phyloP scores from a whole-genome alignment of 2,329 filamentous ascomycete genomes.

The Diaporthe ampelina region DNA sequence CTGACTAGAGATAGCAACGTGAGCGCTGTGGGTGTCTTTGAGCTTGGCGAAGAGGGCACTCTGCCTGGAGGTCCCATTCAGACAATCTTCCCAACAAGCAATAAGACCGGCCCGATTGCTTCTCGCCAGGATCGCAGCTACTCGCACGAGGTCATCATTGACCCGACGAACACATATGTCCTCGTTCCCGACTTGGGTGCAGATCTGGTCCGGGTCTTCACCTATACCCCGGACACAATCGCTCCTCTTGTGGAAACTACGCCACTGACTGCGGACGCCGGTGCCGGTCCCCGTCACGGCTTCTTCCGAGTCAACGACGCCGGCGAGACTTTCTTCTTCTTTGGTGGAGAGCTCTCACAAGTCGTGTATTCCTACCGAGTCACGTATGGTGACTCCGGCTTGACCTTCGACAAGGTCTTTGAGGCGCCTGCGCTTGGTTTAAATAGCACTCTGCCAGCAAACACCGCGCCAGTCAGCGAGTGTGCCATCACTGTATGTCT shows the following conservation, averaged over 20 bases:
- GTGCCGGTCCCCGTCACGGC: constrained; percentile 43
- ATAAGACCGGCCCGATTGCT: constrained; percentile 53
- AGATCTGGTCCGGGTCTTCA: constrained; percentile 71
- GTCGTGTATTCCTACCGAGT: constrained; percentile 44
- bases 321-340: constrained; percentile 43
- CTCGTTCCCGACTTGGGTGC: constrained; percentile 76
- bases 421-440: constrained; percentile 40
- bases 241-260: constrained; percentile 42
- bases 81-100: constrained; percentile 42
- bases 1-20: constrained; percentile 5
- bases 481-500: constrained; percentile 43
- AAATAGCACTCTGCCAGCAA: constrained; percentile 39
- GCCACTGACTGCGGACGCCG: constrained; percentile 41
- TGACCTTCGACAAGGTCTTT: constrained; percentile 44
- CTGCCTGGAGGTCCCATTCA: constrained; percentile 42
- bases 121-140: constrained; percentile 70
- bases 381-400: constrained; percentile 42
- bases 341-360: constrained; percentile 45
- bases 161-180: constrained; percentile 74
- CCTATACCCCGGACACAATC: constrained; percentile 42
- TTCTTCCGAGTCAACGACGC: constrained; percentile 43
- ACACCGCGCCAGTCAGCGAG: constrained; percentile 43
- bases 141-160: constrained; percentile 74
- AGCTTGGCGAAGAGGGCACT: constrained; percentile 42
- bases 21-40: constrained; percentile 22